phyloP scores from a whole-genome alignment of 176 grass and related monocot species.

The Zea luxurians region DNA sequence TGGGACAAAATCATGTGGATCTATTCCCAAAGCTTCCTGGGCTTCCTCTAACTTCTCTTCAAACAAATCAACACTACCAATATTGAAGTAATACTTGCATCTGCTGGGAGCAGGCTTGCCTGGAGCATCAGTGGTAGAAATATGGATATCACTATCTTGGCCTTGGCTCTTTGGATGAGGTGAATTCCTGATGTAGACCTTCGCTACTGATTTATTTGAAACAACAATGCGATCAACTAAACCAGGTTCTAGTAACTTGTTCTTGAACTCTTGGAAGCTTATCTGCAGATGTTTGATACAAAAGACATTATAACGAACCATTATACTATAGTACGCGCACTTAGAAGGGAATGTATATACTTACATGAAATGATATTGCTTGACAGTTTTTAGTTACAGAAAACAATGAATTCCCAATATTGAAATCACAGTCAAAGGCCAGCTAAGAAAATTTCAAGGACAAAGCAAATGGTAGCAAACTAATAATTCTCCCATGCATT shows the following conservation, averaged over 20 bases:
- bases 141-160: slow-evolving; percentile 48
- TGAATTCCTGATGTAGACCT: slow-evolving; percentile 78
- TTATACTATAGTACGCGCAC: slow-evolving; percentile 5
- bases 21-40: slow-evolving; percentile 78
- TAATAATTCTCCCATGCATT: too few species aligned
- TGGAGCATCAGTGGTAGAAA: slow-evolving; percentile 49
- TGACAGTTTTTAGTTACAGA: background rate
- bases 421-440: too few species aligned
- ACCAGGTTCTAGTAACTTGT: slow-evolving; percentile 88
- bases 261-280: slow-evolving; percentile 99
- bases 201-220: slow-evolving; percentile 95
- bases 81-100: slow-evolving; percentile 64
- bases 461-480: too few species aligned
- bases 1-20: slow-evolving; percentile 52
- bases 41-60: slow-evolving; percentile 99
- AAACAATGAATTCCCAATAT: background rate
- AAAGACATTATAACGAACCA: slow-evolving; percentile 3
- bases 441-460: too few species aligned
- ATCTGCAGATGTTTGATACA: slow-evolving; percentile 57
- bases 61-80: slow-evolving; percentile 93
- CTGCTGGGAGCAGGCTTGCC: slow-evolving; percentile 39
- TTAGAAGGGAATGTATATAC: background rate
- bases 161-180: slow-evolving; percentile 43
- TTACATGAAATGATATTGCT: slow-evolving; percentile 5
- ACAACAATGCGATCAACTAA: slow-evolving; percentile 91